Percentiles rank a stretch among this genome's conserved stretches.
Evolutionary conservation across 164 flowering plant genomes (phyloP).

Genomic region (Brasenia schreberi): DNA sequence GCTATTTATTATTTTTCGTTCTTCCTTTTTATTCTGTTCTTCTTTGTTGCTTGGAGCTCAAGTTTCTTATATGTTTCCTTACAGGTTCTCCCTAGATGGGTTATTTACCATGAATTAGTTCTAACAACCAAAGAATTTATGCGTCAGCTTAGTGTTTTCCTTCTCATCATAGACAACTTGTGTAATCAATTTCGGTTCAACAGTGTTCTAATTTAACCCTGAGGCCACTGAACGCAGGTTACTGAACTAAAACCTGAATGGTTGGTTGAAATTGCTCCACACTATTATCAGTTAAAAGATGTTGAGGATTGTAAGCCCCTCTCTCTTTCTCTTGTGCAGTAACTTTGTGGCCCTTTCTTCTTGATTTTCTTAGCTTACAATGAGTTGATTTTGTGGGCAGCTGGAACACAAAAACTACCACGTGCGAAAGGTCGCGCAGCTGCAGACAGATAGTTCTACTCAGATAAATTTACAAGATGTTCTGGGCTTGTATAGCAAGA

Average conservation of each 20-base stretch:
- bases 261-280: constrained; percentile 95
- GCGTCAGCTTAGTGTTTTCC: constrained; percentile 47
- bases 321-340: constrained; percentile 4
- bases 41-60: neutral
- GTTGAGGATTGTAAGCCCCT: constrained; percentile 77
- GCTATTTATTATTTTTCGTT: too few species aligned
- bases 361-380: neutral
- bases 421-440: constrained; percentile 49
- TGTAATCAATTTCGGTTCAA: neutral
- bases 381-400: constrained; percentile 22
- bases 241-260: constrained; percentile 88
- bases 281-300: constrained; percentile 80
- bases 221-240: constrained; percentile 34
- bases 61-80: neutral
- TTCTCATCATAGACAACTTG: neutral
- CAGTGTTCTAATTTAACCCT: neutral
- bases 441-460: constrained; percentile 5
- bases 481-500: too few species aligned
- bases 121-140: constrained; percentile 90
- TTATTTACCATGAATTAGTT: constrained; percentile 81
- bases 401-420: constrained; percentile 63
- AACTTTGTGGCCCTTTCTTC: too few species aligned
- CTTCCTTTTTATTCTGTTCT: neutral
- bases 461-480: too few species aligned
- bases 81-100: constrained; percentile 89